Base-by-base conservation (phyloP, 169 alveolate species). In the Plasmodium gallinaceum region DNA sequence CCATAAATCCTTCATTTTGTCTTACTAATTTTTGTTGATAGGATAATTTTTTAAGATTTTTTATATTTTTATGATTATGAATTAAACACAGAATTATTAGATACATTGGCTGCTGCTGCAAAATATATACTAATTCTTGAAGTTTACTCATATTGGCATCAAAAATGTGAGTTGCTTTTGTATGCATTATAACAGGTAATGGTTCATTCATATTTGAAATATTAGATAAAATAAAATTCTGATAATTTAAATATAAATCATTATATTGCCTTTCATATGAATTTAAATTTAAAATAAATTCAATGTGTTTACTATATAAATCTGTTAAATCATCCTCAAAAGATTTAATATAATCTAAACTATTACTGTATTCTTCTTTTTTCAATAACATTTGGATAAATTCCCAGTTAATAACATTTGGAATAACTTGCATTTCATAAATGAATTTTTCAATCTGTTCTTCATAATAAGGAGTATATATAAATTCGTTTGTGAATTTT, bases 261-360 rank as follows among this genome's bases (percentile, higher is more conserved):
- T 87, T 71, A 60, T 86, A 60, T 7, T 65, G 39, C 8, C 39
- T 54, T 52, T 93, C 94, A 58, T 46, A 61, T 10, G 45, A 66
- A 46, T 75, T 74, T 93, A 93, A 52, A 12, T 86, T 92, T 46
- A 93, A 62, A 4, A 93, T 74, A 39, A 88, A 64, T 37, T 93
- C 85, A 39, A 93, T 92, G 37, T 93, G 96, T 22, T 87, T 91
- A 51, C 73, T 85, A 14, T 92, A 83, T 52, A 94, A 86, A 54
- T 89, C 88, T 2, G 85, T 90, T 42, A 93, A 76, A 26, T 93
- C 96, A 14, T 92, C 93, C 80, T 93, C 96, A 42, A 86, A 93
- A 7, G 90, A 24, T 43, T 74, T 92, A 10, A 93, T 52, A 46
- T 92, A 93, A 14, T 83, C 46, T 14, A 92, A 90, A 61, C 94